These are phyloP conservation scores for Mycena vitilis DNA, from an alignment of 768 basidiomycete genomes.

Conservation along the genomic window DNA sequence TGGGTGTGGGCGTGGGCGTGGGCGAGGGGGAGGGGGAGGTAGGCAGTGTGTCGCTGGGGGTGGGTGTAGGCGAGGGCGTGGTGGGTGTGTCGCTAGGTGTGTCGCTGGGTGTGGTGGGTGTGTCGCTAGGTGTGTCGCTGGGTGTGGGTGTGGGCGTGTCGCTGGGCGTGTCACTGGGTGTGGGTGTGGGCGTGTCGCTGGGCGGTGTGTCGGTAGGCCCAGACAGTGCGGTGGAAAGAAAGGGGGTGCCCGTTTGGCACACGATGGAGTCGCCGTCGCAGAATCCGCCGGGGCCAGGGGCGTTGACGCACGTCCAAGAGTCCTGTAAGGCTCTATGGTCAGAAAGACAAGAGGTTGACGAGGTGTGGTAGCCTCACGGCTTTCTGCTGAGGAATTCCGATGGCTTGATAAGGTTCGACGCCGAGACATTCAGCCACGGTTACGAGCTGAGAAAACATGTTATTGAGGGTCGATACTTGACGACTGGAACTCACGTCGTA, in stretches of 20 bases:
- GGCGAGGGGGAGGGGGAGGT: no score
- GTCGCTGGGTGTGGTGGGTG: no score
- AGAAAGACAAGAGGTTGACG: not conserved
- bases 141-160: no score
- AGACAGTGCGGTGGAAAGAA: not conserved
- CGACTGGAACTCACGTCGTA: not conserved
- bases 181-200: no score
- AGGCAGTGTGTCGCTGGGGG: no score
- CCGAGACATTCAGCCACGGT: not conserved
- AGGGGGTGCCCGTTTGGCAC: not conserved
- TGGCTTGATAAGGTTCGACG: not conserved
- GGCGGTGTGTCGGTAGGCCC: not conserved
- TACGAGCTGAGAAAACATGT: not conserved
- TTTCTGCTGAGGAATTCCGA: not conserved
- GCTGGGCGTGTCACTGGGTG: no score
- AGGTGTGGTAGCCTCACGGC: not conserved
- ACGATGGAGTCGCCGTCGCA: not conserved
- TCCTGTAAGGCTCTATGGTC: not conserved
- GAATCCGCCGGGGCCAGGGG: not conserved
- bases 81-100: no score
- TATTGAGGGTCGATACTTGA: not conserved
- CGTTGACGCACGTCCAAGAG: not conserved
- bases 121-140: no score
- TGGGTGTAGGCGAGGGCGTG: no score
- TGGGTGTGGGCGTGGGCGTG: no score